Evolutionary conservation across 495 filamentous ascomycete genomes (phyloP).

Genomic region (Rusavskia elegans): DNA sequence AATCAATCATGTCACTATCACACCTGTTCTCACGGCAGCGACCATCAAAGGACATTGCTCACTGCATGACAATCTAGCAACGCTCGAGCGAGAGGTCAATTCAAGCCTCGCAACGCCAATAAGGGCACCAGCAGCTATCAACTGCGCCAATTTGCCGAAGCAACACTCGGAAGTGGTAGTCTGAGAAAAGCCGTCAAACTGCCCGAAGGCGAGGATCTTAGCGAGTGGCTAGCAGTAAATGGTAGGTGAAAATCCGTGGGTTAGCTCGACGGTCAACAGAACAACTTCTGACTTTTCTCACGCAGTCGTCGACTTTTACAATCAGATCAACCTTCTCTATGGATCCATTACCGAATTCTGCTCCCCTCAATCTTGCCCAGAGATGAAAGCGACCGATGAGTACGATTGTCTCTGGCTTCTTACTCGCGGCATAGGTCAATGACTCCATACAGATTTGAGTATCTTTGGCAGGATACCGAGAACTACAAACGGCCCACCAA

Average conservation of each 20-base stretch:
- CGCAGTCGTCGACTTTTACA: slow-evolving; percentile 97
- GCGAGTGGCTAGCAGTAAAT: slow-evolving; percentile 96
- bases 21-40: too few relatives aligned
- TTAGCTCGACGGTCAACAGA: too few relatives aligned
- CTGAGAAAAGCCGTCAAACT: slow-evolving; percentile 91
- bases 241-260: slow-evolving; percentile 32
- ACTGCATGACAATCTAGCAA: slow-evolving; percentile 44
- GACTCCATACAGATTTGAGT: slow-evolving; percentile 61
- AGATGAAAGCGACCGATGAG: slow-evolving; percentile 99
- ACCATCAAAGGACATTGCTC: slow-evolving; percentile 14
- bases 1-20: too few relatives aligned
- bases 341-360: slow-evolving; percentile 98
- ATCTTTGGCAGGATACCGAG: slow-evolving; percentile 93
- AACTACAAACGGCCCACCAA: slow-evolving; percentile 91
- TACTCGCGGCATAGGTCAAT: not conserved
- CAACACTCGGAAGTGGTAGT: slow-evolving; percentile 86
- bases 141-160: slow-evolving; percentile 92
- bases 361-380: slow-evolving; percentile 87
- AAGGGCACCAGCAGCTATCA: slow-evolving; percentile 93
- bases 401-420: slow-evolving; percentile 23
- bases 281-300: too few relatives aligned
- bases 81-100: slow-evolving; percentile 74
- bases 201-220: slow-evolving; percentile 90
- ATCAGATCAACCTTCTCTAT: slow-evolving; percentile 97
- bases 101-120: slow-evolving; percentile 74